Evolutionary conservation across 352 stramenopile species (phyloP).

Genomic region (Phytophthora fragariaefolia): DNA sequence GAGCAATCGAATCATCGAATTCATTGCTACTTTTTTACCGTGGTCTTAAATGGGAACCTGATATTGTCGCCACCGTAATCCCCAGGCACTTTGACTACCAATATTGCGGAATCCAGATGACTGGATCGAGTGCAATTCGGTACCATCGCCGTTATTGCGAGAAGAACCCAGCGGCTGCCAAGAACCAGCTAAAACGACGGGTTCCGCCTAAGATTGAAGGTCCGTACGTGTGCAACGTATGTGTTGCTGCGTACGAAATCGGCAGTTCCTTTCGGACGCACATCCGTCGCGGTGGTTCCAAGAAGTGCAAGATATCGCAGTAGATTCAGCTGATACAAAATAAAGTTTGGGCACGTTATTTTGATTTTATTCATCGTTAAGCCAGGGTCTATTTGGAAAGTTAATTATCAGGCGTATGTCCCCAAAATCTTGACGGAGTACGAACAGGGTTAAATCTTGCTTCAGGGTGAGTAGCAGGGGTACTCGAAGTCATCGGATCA

Average conservation of each 20-base stretch:
- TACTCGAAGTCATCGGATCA: too few species aligned
- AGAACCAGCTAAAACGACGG: background rate
- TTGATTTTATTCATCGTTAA: too few species aligned
- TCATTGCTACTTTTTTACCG: conserved; percentile 12
- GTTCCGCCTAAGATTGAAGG: background rate
- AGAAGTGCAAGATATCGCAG: background rate
- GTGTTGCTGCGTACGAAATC: background rate
- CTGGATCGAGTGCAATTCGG: background rate
- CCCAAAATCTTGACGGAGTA: too few species aligned
- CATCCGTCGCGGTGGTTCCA: background rate
- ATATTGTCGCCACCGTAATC: conserved; percentile 6
- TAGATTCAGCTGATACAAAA: background rate
- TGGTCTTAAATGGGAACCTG: conserved; percentile 7
- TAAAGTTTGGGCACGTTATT: conserved; percentile 1
- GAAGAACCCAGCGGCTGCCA: background rate
- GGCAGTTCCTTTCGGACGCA: background rate
- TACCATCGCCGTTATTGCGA: background rate
- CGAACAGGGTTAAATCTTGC: too few species aligned
- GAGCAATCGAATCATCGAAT: background rate
- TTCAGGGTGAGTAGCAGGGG: too few species aligned
- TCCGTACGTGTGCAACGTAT: background rate
- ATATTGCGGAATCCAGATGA: background rate
- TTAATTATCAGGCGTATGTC: too few species aligned
- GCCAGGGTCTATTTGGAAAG: too few species aligned
- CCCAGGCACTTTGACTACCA: background rate